Base-by-base conservation (phyloP, 176 grass and related monocot genomes). In the Musa acuminata region DNA sequence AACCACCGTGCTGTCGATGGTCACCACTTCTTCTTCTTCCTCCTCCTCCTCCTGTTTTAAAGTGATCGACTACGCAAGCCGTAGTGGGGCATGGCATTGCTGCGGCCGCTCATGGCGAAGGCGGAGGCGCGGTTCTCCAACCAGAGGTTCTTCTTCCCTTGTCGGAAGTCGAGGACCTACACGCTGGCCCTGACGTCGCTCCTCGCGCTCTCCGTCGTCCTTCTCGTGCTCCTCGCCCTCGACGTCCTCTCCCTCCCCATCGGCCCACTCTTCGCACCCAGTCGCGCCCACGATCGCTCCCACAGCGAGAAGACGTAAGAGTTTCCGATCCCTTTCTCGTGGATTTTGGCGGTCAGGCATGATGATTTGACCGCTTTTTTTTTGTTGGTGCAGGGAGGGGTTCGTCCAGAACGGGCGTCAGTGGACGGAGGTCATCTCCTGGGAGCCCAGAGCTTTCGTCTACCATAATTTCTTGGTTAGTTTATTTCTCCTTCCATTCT, bases 381-480 rank as follows among this genome's bases (percentile, higher is more conserved):
- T 72, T 16, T 0, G 51, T 73, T 71, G 24, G 20, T 80, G 74
- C 83, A 86, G 82, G 75, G 86, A 89, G 68, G 90, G 88, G 2
- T 71, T 98, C 11, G 88, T 86, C 16, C 79, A 90, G 83, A 91
- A 83, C 5, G 93, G 87, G 13, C 74, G 69, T 22, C 93, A 90
- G 71, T 98, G 95, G 95, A 91, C 95, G 27, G 88, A 98, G 80
- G 78, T 93, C n/a, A 73, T 98, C 58, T 98, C 94, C 7, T 98
- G 94, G 94, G 94, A 93, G 54, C 94, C 94, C n/a, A 85, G 94
- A 54, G 82, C 94, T 0, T 98, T 93, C 63, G 35, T 98, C 62
- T 91, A 91, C 72, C 95, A 98, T 72, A 91, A 87, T 78, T 93
- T 98, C 77, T 78, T 98, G 86, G 95, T 98, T 19, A 22, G 68